Evolutionary conservation across 208 protist genomes (phyloP), one percentile per base, ranked within the genome.

Genomic region (Acanthamoeba royreba): DNA sequence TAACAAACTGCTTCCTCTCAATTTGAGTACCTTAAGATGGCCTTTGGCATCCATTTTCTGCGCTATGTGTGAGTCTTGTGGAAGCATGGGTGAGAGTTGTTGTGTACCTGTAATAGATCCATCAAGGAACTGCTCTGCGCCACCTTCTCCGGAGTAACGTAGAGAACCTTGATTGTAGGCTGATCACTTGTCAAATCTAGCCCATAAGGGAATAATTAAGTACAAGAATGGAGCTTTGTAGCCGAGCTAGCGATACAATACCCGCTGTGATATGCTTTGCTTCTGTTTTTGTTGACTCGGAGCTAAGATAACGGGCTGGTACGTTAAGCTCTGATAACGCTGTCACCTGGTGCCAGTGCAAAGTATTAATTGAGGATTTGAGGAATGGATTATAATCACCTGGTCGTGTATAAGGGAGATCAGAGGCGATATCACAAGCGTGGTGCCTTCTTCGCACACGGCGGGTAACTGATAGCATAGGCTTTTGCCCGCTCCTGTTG

Each of bases 391-490:
- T 31, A 35, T 9, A 35, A 35, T 9, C 2, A 72, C 61, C n/a
- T 72, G 99, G 74, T 85, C 98, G 74, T 98, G 94, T 95, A 99
- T 99, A 15, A 99, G 96, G 22, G 98, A 97, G 11, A 99, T 92
- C 11, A 99, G 96, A 42, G 99, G 99, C 0, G 98, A 99, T 0
- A 99, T 96, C 7, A 99, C 98, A 3, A 98, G 69, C 0, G 96
- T 96, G 1, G 98, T n/a, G 25, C 95, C 96, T 19, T 69, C 38
- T 15, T 66, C 28, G 28, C 94, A 49, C 0, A 98, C 5, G 9
- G 96, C 96, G 5, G 98, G 98, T 7, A 98, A 94, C 96, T 98
- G 98, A 66, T 98, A 98, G 89, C 97, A 98, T 0, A 98, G 77
- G 61, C 53, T 94, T 92, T 98, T 98, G 40, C 98, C 98, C 33